Base-by-base conservation (phyloP, 2,329 filamentous ascomycete genomes). In the Fusarium goolgardi region DNA sequence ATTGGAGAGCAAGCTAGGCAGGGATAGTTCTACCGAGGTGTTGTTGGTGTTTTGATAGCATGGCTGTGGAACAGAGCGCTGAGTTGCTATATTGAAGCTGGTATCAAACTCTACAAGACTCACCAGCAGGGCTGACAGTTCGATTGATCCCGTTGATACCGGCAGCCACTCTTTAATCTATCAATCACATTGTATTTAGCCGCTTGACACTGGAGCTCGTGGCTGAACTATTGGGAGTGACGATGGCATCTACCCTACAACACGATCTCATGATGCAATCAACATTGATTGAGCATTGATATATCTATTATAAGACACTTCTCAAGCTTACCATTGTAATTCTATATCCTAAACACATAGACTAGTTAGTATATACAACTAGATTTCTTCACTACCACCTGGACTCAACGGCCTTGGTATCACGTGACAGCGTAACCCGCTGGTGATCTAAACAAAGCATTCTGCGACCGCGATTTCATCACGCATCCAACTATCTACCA, bases 391-490 rank as follows among this genome's bases (percentile, higher is more conserved):
- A 44, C 5, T 16, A 11, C 11, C 12, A 18, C 4, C 3, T 4
- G 9, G n/a, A 6, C 29, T 34, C 11, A 18, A 20, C 41, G 41
- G n/a, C 49, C 35, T 15, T 15, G 5, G 0, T 2, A 6, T 73
- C 71, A 73, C 71, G 71, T 74, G 72, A 73, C 4, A 4, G 4
- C 16, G 3, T 15, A 39, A 71, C 63, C 65, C 69, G 59, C 67
- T 59, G 67, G 71, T 73, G 71, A 73, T 71, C 45, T 35, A 47
- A 70, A 53, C 50, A 58, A 40, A 43, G 3, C 55, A 31, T n/a
- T 44, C 49, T 54, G 56, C 64, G 55, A 69, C 67, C 55, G 52
- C 52, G 40, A 56, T 59, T 44, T 59, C 35, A 58, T 50, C 25
- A 35, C 27, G 23, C 31, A 55, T 47, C 34, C 29, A 58, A 58